Evolutionary conservation across 352 stramenopile species (phyloP), one percentile per base, ranked within the genome.

Genomic region (Pythium coloratum): DNA sequence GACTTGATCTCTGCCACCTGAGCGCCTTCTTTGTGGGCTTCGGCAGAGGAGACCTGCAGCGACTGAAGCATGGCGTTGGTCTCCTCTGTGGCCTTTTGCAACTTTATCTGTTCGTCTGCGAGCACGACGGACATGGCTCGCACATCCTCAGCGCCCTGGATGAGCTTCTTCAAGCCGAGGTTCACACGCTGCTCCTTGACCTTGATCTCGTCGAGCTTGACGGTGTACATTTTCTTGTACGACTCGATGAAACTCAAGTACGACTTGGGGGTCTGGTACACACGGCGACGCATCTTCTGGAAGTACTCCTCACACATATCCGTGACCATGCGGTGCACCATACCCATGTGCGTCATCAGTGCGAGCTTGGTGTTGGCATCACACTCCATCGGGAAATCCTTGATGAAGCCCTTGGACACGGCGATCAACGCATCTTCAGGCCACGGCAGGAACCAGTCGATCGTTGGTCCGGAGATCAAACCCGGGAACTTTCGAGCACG

Each of bases 391-490:
- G 89, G 78, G 68, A 98, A 99, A 55, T 99, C 93, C 18, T 96
- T 86, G 67, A 99, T 98, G 59, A 99, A 98, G 0, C 96, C 96
- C 67, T 97, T 95, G 12, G 95, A 98, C 42, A 99, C 97, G 33
- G 92, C 95, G 14, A 99, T 97, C 7, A 99, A 80, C 6, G 97
- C 97, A 68, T 99, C 97, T 82, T 99, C 95, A 6, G 97, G 97
- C 97, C 97, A 99, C n/a, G 95, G 88, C 47, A 99, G 77, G 81
- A 99, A 99, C 97, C 97, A 99, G 63, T 99, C 97, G 69, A 99
- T 99, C 3, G 97, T 99, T n/a, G 96, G 96, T 4, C 92, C 95
- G 53, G 86, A 98, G 60, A 99, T 98, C 30, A 99, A 80, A 6
- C 97, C 95, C 8, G 97, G 97, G 75, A 99, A 99, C 68, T 99